Evolutionary conservation across 1,284 basidiomycete species (phyloP), one percentile per base, ranked within the genome.

Genomic region (Meira nashicola): DNA sequence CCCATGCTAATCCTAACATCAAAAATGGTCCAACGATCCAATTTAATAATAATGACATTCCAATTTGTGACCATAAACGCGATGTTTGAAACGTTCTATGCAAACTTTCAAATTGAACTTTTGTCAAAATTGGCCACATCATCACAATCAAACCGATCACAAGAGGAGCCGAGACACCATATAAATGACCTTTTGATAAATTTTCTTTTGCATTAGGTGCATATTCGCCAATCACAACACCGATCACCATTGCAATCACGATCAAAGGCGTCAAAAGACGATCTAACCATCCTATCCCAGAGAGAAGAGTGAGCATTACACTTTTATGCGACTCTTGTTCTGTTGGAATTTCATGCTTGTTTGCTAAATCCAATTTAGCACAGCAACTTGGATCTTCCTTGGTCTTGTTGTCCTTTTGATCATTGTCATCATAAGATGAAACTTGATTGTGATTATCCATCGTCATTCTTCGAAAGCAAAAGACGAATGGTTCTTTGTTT

Each of bases 1-100:
- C 89, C 88, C 89, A 92, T 2, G 90, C 89, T 25, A 90, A 75
- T 0, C 81, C 89, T 8, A 91, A 83, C 90, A 92, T 93, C 40
- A 91, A 46, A 21, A 80, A 70, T 0, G 89, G 89, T 0, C 86
- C 89, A n/a, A 89, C 63, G 60, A 92, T 81, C 91, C 90, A 92
- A 77, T 92, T 92, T 54, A 92, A 80, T 28, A 87, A 50, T 41
- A 92, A 68, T 1, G 87, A 89, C 38, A 92, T 81, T 9, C 77
- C 79, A 63, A 92, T 81, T 65, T 92, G 89, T 14, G 82, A 79
- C 87, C 88, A 91, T 14, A 90, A 73, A 10, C 81, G 78, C 4
- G 80, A 77, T 0, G 84, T 83, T 1, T 79, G 73, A 65, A 90
- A 84, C 39, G 90, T 79, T 8, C 73, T 63, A 0, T 86, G 85